A percentile compares a stretch with the other conserved stretches of the same genome.
phyloP scores from a whole-genome alignment of 495 filamentous ascomycete species.

The Sabuloglossum arenarium region DNA sequence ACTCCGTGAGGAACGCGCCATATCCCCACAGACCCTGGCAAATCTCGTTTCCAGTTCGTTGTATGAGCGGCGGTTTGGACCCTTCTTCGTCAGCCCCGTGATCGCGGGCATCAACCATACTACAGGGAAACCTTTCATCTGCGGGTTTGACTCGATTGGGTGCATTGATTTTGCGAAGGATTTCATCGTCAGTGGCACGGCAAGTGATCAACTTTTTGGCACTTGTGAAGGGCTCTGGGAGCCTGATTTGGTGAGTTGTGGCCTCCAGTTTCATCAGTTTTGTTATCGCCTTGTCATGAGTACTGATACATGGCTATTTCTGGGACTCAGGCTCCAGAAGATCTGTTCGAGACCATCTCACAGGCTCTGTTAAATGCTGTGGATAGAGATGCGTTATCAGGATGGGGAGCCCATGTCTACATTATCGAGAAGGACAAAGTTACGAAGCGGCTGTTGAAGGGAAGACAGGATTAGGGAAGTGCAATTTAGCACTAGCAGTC shows the following conservation, averaged over 20 bases:
- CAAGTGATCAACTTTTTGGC: constrained; percentile 91
- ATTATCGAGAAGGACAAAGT: constrained; percentile 99
- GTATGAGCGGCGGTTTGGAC: constrained; percentile 90
- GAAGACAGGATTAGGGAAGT: constrained; percentile 38
- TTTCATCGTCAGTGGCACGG: constrained; percentile 94
- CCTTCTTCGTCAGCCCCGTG: constrained; percentile 87
- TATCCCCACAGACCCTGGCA: constrained; percentile 82
- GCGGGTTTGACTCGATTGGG: constrained; percentile 96
- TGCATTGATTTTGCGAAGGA: constrained; percentile 99
- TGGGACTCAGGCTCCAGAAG: constrained; percentile 49
- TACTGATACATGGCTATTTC: not conserved
- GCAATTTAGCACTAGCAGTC: not conserved
- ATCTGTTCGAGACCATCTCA: constrained; percentile 95
- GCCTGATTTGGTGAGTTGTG: constrained; percentile 59
- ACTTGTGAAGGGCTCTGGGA: constrained; percentile 98
- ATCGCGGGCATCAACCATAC: constrained; percentile 86
- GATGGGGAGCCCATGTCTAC: constrained; percentile 97
- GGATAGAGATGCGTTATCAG: constrained; percentile 85
- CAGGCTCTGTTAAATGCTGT: constrained; percentile 93
- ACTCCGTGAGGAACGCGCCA: constrained; percentile 87
- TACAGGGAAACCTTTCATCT: constrained; percentile 87
- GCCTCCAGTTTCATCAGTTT: not conserved
- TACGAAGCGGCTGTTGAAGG: constrained; percentile 93
- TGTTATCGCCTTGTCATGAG: not conserved
- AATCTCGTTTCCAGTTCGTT: constrained; percentile 79